Evolutionary conservation across 495 filamentous ascomycete species (phyloP).

Genomic region (Aspergillus diversus): DNA sequence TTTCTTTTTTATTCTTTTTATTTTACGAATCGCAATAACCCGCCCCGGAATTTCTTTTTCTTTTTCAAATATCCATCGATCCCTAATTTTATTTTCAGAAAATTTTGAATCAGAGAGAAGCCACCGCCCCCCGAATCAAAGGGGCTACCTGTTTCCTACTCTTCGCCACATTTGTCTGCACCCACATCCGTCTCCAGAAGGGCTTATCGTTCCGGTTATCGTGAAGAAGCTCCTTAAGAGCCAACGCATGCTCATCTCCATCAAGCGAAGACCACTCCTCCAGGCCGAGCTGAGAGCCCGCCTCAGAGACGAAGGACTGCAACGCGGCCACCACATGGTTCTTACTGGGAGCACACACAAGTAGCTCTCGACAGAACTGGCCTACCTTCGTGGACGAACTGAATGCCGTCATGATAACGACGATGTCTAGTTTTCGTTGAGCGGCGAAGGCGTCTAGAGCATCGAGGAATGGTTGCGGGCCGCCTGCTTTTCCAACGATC

Average conservation of each 20-base stretch:
- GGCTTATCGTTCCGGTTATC: conserved; percentile 14
- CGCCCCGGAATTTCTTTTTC: not conserved
- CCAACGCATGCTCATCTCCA: conserved; percentile 29
- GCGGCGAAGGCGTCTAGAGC: conserved; percentile 56
- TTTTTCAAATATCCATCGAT: not conserved
- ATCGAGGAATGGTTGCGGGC: conserved; percentile 48
- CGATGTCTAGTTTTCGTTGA: conserved; percentile 63
- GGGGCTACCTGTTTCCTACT: conserved; percentile 93
- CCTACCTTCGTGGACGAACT: conserved; percentile 36
- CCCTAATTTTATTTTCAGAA: not conserved
- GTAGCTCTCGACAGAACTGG: conserved; percentile 70
- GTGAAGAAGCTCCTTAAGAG: conserved; percentile 39
- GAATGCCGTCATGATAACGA: conserved; percentile 77
- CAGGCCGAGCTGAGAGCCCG: conserved; percentile 57
- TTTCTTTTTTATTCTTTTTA: not conserved
- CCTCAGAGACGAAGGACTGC: conserved; percentile 54
- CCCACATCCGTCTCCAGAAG: conserved; percentile 58
- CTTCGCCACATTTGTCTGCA: conserved; percentile 64
- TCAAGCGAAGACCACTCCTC: conserved; percentile 56
- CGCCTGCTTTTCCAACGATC: conserved; percentile 59
- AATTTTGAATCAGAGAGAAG: conserved; percentile 28
- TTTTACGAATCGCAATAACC: not conserved
- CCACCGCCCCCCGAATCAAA: conserved; percentile 69
- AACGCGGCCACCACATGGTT: conserved; percentile 48
- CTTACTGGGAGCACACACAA: conserved; percentile 63